These are phyloP conservation scores for Staphylotrichum longicolle DNA, from an alignment of 495 filamentous ascomycete genomes.

Conservation along the genomic window DNA sequence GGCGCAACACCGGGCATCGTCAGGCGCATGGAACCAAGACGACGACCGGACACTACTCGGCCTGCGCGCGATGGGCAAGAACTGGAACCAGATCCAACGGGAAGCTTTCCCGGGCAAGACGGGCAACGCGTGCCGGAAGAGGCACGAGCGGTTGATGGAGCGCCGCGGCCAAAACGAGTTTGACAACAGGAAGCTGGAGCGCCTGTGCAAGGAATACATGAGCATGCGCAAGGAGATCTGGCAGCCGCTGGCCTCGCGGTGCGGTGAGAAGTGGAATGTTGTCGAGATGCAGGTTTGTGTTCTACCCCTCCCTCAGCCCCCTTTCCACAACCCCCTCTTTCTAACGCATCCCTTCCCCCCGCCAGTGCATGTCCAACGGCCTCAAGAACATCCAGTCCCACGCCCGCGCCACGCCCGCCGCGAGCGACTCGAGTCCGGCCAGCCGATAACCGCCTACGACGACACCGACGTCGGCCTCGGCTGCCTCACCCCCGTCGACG, in stretches of 20 bases:
- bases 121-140: slow-evolving; percentile 74
- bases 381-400: slow-evolving; percentile 57
- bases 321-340: background rate
- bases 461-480: slow-evolving; percentile 47
- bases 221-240: slow-evolving; percentile 69
- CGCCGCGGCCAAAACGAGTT: slow-evolving; percentile 62
- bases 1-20: slow-evolving; percentile 50
- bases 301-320: background rate
- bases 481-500: slow-evolving; percentile 51
- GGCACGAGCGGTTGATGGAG: slow-evolving; percentile 73
- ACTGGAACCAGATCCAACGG: slow-evolving; percentile 69
- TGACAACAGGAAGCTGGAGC: slow-evolving; percentile 64
- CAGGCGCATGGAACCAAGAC: slow-evolving; percentile 59
- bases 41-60: slow-evolving; percentile 63
- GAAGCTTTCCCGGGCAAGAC: slow-evolving; percentile 70
- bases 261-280: slow-evolving; percentile 67
- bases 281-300: slow-evolving; percentile 67
- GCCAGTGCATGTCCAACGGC: slow-evolving; percentile 56
- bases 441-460: slow-evolving; percentile 44
- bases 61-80: slow-evolving; percentile 62
- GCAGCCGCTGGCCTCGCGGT: slow-evolving; percentile 57
- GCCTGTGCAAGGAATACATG: slow-evolving; percentile 65
- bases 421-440: slow-evolving; percentile 49
- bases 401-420: slow-evolving; percentile 51
- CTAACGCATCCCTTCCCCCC: slow-evolving; percentile 3